phyloP scores from a whole-genome alignment of 768 basidiomycete species.

The Leucocoprinus birnbaumii region DNA sequence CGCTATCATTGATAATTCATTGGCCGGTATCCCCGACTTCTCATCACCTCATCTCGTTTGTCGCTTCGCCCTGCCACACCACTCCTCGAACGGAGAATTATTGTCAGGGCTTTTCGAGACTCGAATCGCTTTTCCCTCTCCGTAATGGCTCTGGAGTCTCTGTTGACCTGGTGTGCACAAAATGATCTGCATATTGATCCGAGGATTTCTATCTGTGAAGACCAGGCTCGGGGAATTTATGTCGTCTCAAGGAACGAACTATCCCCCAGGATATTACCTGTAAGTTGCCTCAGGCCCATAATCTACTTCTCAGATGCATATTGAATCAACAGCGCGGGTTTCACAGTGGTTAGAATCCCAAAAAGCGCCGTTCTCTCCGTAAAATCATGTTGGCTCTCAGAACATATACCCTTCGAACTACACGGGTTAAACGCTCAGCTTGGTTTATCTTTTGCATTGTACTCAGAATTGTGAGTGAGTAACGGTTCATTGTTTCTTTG shows the following conservation, averaged over 20 bases:
- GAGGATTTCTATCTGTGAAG: slow-evolving; percentile 32
- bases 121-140: too few relatives aligned
- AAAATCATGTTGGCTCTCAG: slow-evolving; percentile 48
- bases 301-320: not conserved
- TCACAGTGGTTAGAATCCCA: slow-evolving; percentile 62
- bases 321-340: slow-evolving; percentile 1
- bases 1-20: not conserved
- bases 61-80: too few relatives aligned
- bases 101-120: too few relatives aligned
- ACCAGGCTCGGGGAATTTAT: slow-evolving; percentile 26
- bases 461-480: slow-evolving; percentile 54
- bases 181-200: slow-evolving; percentile 46
- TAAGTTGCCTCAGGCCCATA: slow-evolving; percentile 17
- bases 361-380: slow-evolving; percentile 61
- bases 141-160: slow-evolving; percentile 1
- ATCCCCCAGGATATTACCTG: slow-evolving; percentile 35
- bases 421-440: slow-evolving; percentile 61
- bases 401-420: slow-evolving; percentile 38
- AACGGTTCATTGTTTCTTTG: too few relatives aligned
- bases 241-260: slow-evolving; percentile 29
- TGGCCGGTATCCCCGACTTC: not conserved
- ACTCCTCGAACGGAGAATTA: too few relatives aligned
- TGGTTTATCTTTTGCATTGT: slow-evolving; percentile 60
- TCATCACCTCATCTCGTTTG: not conserved
- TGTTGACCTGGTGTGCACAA: slow-evolving; percentile 48